These are phyloP conservation scores for Phytopythium vexans DNA, from an alignment of 352 stramenopile genomes.

Conservation along the genomic window DNA sequence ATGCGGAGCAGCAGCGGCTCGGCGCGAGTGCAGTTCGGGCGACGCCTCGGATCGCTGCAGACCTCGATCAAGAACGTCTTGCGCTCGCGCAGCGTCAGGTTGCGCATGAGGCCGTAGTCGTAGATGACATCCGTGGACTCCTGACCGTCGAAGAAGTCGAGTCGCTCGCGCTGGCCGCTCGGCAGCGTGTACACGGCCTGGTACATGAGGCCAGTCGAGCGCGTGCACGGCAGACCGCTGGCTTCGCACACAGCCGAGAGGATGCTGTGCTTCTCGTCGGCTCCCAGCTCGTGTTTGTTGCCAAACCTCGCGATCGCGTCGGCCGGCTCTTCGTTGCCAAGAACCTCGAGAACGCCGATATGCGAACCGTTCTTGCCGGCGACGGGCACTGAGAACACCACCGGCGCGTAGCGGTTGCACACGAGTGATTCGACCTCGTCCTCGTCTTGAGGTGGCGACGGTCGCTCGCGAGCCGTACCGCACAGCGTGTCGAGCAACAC, in stretches of 20 bases:
- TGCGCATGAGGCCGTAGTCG: slow-evolving; percentile 66
- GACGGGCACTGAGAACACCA: slow-evolving; percentile 58
- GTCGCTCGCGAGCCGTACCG: slow-evolving; percentile 5
- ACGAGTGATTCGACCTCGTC: slow-evolving; percentile 21
- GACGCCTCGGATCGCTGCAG: slow-evolving; percentile 56
- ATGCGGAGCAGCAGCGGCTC: slow-evolving; percentile 73
- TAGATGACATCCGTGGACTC: slow-evolving; percentile 78
- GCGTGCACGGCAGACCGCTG: slow-evolving; percentile 47
- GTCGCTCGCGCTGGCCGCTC: slow-evolving; percentile 36
- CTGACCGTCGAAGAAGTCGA: slow-evolving; percentile 70
- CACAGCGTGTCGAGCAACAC: slow-evolving; percentile 58
- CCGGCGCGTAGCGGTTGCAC: slow-evolving; percentile 58
- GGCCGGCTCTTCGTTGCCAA: slow-evolving; percentile 61
- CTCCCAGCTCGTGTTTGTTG: slow-evolving; percentile 56
- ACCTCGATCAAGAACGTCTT: slow-evolving; percentile 67
- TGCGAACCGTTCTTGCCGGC: slow-evolving; percentile 53
- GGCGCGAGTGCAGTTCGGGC: slow-evolving; percentile 73
- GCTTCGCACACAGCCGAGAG: slow-evolving; percentile 48
- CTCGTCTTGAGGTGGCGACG: not conserved
- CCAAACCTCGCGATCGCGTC: slow-evolving; percentile 75
- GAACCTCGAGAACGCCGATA: slow-evolving; percentile 60
- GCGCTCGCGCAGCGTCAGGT: slow-evolving; percentile 60
- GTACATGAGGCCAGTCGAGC: slow-evolving; percentile 58
- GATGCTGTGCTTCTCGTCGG: slow-evolving; percentile 58
- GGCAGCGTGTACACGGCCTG: slow-evolving; percentile 58